Conservation (phyloP, 2,329 filamentous ascomycete species). For the Penicillium fuscoglaucum region DNA sequence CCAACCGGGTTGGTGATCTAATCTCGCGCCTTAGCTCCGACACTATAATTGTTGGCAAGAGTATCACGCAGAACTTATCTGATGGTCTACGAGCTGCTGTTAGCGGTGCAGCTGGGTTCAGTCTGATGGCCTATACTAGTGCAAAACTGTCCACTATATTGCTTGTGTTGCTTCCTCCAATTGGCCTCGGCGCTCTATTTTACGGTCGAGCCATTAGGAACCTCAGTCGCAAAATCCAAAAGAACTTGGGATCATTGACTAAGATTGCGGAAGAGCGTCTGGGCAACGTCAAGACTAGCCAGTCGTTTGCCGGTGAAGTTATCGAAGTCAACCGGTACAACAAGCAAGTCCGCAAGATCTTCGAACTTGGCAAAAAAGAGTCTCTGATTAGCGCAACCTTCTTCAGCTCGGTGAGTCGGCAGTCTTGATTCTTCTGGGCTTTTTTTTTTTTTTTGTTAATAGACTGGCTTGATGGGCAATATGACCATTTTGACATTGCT, state of each 20-base stretch:
- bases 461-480: slow-evolving; percentile 90
- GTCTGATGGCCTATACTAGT: slow-evolving; percentile 94
- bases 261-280: slow-evolving; percentile 98
- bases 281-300: slow-evolving; percentile 93
- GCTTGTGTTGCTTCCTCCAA: slow-evolving; percentile 82
- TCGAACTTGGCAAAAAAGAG: slow-evolving; percentile 81
- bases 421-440: neutral
- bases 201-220: slow-evolving; percentile 88
- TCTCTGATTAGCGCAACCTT: slow-evolving; percentile 88
- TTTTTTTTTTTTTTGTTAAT: slow-evolving; percentile 34
- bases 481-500: slow-evolving; percentile 92
- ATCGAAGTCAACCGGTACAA: slow-evolving; percentile 92
- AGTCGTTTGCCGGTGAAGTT: slow-evolving; percentile 91
- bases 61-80: slow-evolving; percentile 95
- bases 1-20: slow-evolving; percentile 91
- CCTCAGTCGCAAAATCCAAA: slow-evolving; percentile 87
- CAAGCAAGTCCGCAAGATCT: slow-evolving; percentile 86
- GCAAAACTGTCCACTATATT: slow-evolving; percentile 86
- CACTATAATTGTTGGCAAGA: slow-evolving; percentile 97
- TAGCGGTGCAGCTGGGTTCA: slow-evolving; percentile 84
- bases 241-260: slow-evolving; percentile 85
- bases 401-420: slow-evolving; percentile 61
- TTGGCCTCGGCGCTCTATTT: slow-evolving; percentile 86
- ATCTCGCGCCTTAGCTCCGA: slow-evolving; percentile 95
- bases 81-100: slow-evolving; percentile 91